Base-by-base conservation (phyloP, 768 basidiomycete species). In the Pleurotus tuoliensis region DNA sequence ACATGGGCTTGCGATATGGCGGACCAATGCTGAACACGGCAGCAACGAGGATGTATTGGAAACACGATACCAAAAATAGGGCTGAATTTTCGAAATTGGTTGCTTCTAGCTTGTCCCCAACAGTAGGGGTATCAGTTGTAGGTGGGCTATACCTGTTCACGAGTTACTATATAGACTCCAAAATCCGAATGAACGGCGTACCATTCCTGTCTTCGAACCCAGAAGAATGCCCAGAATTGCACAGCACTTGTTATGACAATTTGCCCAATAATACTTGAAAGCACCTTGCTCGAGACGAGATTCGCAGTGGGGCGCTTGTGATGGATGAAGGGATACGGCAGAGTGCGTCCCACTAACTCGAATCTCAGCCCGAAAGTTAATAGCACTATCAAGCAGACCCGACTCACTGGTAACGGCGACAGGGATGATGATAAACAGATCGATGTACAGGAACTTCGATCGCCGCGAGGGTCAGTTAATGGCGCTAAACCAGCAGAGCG, bases 11-110 rank as follows among this genome's bases (percentile, higher is more conserved):
- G 49, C 97, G 84, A 70, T 96, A 99, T 3, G 97, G 97, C 3
- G 95, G 95, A 0, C 97, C 97, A 62, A 98, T 97, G 68, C 92
- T 96, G 74, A 98, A 99, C 0, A 98, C 94, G 0, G 88, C 96
- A 11, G 96, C 97, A 6, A 97, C 92, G 48, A 98, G 77, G 65
- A 98, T 92, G 70, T 99, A 99, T 73, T 99, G 97, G 84, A 98
- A 98, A 59, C 94, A 97, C 8, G 97, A 98, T 44, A 98, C 77
- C 61, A 98, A 71, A 75, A 99, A 99, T 56, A 99, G 71, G 25
- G 82, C 84, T 4, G 97, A 86, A 68, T 99, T 98, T 70, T 98
- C 97, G 64, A 82, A 95, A 68, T 95, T 98, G 41, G 74, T 83
- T 18, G 92, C 87, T 57, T 93, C 83, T 44, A 98, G 77, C 63